These are phyloP conservation scores for Stylosanthes scabra DNA, from an alignment of 331 rosid species.

Conservation along the genomic window DNA sequence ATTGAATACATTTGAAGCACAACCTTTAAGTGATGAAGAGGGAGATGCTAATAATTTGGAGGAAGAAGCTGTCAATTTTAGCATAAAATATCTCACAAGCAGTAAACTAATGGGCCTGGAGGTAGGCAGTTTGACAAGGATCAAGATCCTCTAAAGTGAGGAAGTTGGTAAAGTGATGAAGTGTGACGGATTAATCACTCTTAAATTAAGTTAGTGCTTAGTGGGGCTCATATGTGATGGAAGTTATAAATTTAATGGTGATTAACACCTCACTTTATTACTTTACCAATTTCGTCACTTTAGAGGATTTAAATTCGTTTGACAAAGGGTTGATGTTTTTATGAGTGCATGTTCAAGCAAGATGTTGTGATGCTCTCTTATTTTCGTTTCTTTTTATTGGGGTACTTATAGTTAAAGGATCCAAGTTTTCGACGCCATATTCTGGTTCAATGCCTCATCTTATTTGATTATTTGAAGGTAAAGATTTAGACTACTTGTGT, in stretches of 20 bases:
- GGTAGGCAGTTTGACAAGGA: conserved; percentile 50
- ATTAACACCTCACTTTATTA: no score
- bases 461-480: conserved; percentile 95
- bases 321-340: conserved; percentile 29
- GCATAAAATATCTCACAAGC: conserved; percentile 98
- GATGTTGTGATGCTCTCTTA: conserved; percentile 26
- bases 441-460: conserved; percentile 96
- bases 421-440: conserved; percentile 94
- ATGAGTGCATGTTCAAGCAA: not conserved
- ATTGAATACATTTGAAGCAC: conserved; percentile 88
- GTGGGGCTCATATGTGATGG: no score
- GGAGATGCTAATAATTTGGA: conserved; percentile 93
- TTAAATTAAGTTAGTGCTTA: no score
- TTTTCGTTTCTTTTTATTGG: conserved; percentile 25
- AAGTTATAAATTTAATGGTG: no score
- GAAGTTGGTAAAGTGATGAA: no score
- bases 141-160: no score
- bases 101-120: conserved; percentile 97
- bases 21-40: conserved; percentile 95
- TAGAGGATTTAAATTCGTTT: no score
- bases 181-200: no score
- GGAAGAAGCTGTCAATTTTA: conserved; percentile 87
- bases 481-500: conserved; percentile 18
- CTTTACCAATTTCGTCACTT: no score
- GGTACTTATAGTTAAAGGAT: conserved; percentile 74